A percentile compares a stretch with the other conserved stretches of the same genome.
phyloP scores from a whole-genome alignment of 129 eudicot species.

The Centella asiatica region DNA sequence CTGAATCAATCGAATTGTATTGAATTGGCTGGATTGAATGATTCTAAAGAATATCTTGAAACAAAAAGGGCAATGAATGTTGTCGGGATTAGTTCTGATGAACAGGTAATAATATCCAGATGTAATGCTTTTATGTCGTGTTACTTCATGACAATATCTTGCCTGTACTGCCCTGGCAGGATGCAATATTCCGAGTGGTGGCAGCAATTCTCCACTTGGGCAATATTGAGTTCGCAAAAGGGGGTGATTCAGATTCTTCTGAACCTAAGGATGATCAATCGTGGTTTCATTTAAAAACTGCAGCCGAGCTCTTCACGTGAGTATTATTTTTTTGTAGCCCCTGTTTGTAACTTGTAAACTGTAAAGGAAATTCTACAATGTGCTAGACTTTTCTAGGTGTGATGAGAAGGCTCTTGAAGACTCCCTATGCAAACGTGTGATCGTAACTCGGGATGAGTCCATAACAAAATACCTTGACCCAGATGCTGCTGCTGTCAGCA shows the following conservation, averaged over 20 bases:
- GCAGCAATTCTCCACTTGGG: conserved; percentile 93
- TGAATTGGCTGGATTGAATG: conserved; percentile 61
- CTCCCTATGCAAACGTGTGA: conserved; percentile 85
- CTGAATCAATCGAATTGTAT: conserved; percentile 78
- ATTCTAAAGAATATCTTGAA: conserved; percentile 59
- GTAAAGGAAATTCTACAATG: background rate
- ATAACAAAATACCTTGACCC: conserved; percentile 75
- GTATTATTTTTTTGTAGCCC: conserved; percentile 4
- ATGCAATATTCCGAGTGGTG: conserved; percentile 90
- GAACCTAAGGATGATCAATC: conserved; percentile 83
- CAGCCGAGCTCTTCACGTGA: conserved; percentile 80
- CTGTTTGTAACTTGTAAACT: background rate
- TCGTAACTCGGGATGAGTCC: conserved; percentile 85
- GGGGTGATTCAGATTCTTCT: conserved; percentile 67
- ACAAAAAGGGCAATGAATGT: conserved; percentile 81
- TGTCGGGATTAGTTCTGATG: conserved; percentile 77
- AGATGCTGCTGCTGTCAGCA: conserved; percentile 56
- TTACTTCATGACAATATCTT: conserved; percentile 3
- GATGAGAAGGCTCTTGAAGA: conserved; percentile 70
- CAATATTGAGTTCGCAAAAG: conserved; percentile 65
- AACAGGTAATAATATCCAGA: conserved; percentile 49
- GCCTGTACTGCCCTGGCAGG: conserved; percentile 35
- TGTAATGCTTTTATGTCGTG: background rate
- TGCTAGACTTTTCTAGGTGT: conserved; percentile 49
- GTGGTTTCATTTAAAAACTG: conserved; percentile 56